Evolutionary conservation across 306 rosid species (phyloP).

Genomic region (Biancaea sappan): DNA sequence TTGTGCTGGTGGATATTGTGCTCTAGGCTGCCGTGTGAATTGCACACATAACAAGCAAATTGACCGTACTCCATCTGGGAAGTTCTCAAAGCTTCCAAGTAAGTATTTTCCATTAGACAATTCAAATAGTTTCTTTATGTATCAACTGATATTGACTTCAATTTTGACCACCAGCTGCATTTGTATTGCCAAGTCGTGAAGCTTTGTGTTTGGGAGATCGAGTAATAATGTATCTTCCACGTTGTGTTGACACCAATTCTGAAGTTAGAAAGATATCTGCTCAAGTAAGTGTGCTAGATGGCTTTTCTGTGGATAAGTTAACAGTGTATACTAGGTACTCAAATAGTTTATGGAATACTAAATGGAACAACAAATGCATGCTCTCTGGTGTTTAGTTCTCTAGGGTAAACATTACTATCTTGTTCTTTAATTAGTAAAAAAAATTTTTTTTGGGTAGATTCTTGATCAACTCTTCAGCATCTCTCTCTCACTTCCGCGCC

Average conservation of each 20-base stretch:
- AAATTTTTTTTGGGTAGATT: conserved; percentile 54
- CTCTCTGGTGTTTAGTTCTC: conserved; percentile 27
- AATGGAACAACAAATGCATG: conserved; percentile 17
- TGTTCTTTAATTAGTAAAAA: conserved; percentile 16
- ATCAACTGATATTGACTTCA: conserved; percentile 7
- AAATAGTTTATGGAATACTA: conserved; percentile 11
- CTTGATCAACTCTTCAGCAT: conserved; percentile 92
- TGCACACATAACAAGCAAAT: conserved; percentile 80
- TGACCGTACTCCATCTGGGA: conserved; percentile 73
- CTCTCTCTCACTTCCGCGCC: conserved; percentile 84
- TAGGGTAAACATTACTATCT: conserved; percentile 17
- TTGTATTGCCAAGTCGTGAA: conserved; percentile 88
- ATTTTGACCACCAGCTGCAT: conserved; percentile 67
- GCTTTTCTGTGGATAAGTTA: conserved; percentile 13
- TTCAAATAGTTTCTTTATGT: conserved; percentile 17
- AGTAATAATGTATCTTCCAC: conserved; percentile 85
- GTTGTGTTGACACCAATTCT: conserved; percentile 89
- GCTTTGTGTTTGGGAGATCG: conserved; percentile 93
- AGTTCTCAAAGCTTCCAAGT: conserved; percentile 85
- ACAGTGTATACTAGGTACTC: conserved; percentile 19
- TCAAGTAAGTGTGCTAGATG: conserved; percentile 52
- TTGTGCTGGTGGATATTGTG: conserved; percentile 84
- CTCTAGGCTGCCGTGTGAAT: conserved; percentile 86
- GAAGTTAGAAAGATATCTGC: conserved; percentile 96
- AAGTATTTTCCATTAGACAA: conserved; percentile 42